Conservation (phyloP, 805 yeast species). For the Candida caryicola region DNA sequence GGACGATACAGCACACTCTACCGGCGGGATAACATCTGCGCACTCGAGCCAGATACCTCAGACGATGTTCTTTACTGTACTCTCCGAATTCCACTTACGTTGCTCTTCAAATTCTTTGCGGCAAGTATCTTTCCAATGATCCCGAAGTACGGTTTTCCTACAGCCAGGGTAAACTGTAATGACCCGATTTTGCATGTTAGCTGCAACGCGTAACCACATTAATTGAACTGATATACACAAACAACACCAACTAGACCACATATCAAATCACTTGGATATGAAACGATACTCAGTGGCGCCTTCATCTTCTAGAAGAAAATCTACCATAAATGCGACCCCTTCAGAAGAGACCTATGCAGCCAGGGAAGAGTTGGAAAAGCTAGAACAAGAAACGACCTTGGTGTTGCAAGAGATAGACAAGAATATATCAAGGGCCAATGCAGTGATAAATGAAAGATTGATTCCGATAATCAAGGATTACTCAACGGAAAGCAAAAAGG, state of each 20-base stretch:
- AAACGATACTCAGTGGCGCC: conserved; percentile 37
- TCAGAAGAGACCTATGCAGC: conserved; percentile 12
- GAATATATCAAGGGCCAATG: conserved; percentile 65
- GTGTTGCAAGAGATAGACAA: conserved; percentile 77
- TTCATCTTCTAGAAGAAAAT: conserved; percentile 30
- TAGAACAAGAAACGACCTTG: conserved; percentile 78
- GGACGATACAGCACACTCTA: too few species aligned
- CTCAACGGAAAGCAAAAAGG: conserved; percentile 52
- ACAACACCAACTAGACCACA: not conserved
- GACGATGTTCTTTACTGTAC: too few species aligned
- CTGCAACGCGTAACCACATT: not conserved
- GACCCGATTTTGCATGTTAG: not conserved
- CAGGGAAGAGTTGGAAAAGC: conserved; percentile 47
- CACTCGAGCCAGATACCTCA: too few species aligned
- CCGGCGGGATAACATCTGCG: too few species aligned
- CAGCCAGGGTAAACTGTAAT: too few species aligned
- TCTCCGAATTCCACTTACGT: too few species aligned
- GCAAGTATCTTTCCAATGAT: too few species aligned
- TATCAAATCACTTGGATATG: conserved; percentile 16
- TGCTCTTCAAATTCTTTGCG: too few species aligned
- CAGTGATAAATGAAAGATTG: conserved; percentile 62
- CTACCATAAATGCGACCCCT: conserved; percentile 16
- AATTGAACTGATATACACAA: not conserved
- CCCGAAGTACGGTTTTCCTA: too few species aligned
- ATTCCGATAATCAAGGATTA: conserved; percentile 67